Conservation (phyloP, 2,329 filamentous ascomycete genomes). For the Furcasterigmium furcatum region DNA sequence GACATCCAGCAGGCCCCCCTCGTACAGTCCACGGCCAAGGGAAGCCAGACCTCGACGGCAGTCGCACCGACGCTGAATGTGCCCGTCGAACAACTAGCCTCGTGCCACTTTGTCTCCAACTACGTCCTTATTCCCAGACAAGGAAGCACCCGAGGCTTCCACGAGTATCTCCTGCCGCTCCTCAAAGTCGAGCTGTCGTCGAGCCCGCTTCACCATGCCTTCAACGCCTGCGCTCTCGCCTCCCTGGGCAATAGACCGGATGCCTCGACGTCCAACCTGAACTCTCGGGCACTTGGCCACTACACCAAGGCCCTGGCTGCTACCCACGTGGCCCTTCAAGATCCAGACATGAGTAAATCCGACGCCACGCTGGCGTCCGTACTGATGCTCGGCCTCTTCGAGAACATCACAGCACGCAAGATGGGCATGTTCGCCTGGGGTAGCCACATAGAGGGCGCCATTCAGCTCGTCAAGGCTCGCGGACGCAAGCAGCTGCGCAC, state of each 20-base stretch:
- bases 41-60: conserved; percentile 13
- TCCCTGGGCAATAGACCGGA: conserved; percentile 50
- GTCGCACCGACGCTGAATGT: conserved; percentile 36
- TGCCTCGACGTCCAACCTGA: conserved; percentile 25
- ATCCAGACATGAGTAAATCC: conserved; percentile 43
- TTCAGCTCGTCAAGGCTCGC: conserved; percentile 55
- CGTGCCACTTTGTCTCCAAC: conserved; percentile 59
- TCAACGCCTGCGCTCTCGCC: conserved; percentile 57
- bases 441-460: conserved; percentile 62
- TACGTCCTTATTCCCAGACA: conserved; percentile 53
- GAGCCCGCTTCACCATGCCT: conserved; percentile 51
- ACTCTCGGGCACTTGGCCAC: conserved; percentile 41
- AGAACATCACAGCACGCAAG: conserved; percentile 33
- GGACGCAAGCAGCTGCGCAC: conserved; percentile 53
- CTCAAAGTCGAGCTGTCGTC: conserved; percentile 40
- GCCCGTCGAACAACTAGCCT: conserved; percentile 51
- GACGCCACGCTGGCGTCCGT: conserved; percentile 59
- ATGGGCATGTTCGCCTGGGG: conserved; percentile 46
- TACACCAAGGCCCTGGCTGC: conserved; percentile 53
- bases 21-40: conserved; percentile 5
- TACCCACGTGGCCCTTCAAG: conserved; percentile 49
- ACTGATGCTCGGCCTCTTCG: conserved; percentile 57
- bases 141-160: conserved; percentile 49
- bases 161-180: conserved; percentile 57
- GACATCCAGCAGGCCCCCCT: conserved; percentile 11